Conservation (phyloP, 768 basidiomycete genomes). For the Gelatoporia subvermispora region DNA sequence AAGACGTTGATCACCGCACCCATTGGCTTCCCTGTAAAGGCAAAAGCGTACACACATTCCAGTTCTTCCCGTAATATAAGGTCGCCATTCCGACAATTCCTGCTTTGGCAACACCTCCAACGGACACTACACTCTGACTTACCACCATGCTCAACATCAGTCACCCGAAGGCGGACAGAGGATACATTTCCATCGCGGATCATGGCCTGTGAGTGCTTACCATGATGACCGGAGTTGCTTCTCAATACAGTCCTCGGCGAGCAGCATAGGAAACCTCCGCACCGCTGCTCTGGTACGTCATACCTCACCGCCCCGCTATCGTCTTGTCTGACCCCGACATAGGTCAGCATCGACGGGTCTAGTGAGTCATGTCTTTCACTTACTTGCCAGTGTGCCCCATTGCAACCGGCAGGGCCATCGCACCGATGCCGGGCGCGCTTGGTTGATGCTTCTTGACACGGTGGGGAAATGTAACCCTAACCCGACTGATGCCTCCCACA, state of each 20-base stretch:
- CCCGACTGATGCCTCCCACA: constrained; percentile 22
- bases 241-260: constrained; percentile 1
- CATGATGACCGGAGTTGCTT: background rate
- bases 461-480: background rate
- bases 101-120: no score
- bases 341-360: constrained; percentile 78
- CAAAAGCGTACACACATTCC: no score
- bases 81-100: no score
- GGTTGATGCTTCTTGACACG: background rate
- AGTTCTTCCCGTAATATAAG: no score
- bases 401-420: background rate
- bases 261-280: constrained; percentile 76
- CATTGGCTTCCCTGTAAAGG: no score
- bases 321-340: background rate
- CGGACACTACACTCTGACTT: no score
- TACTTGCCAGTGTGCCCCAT: background rate
- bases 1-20: no score
- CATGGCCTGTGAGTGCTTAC: constrained; percentile 61
- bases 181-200: constrained; percentile 72
- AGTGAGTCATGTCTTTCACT: constrained; percentile 39
- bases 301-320: background rate
- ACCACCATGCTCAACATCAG: constrained; percentile 41
- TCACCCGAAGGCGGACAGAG: constrained; percentile 49
- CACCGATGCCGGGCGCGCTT: background rate
- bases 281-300: constrained; percentile 66